Evolutionary conservation across 768 basidiomycete species (phyloP).

Genomic region (Sutorius australiensis): DNA sequence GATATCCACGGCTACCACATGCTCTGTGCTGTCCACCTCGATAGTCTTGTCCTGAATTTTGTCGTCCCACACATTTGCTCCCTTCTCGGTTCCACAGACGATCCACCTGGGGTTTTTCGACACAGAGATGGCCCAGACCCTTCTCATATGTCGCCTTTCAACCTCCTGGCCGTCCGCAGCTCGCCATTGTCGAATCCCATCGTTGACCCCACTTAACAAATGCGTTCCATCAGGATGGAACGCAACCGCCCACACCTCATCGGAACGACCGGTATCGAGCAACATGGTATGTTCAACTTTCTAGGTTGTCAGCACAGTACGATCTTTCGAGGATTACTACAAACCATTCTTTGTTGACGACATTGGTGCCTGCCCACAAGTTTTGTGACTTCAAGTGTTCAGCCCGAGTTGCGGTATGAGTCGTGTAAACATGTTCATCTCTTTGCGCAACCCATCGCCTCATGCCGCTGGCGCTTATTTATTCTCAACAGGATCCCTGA

Average conservation of each 20-base stretch:
- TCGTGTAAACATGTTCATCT: no score
- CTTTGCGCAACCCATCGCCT: no score
- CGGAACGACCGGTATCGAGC: not conserved
- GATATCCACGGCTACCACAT: not conserved
- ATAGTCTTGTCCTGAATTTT: not conserved
- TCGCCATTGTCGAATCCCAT: not conserved
- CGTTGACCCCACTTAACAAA: not conserved
- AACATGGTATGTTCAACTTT: not conserved
- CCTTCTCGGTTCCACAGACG: not conserved
- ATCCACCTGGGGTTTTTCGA: not conserved
- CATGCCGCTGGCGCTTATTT: no score
- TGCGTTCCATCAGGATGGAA: not conserved
- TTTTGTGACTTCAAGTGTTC: not conserved
- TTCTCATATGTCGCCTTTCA: no score
- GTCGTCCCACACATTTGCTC: not conserved
- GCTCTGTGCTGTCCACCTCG: not conserved
- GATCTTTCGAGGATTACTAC: not conserved
- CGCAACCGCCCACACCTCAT: not conserved
- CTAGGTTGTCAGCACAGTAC: not conserved
- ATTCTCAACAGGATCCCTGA: no score
- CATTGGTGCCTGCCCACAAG: not conserved
- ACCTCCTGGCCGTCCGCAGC: not conserved
- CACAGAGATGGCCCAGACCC: not conserved
- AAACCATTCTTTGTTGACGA: not conserved
- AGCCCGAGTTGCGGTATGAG: not conserved